Conservation (phyloP, 2,329 filamentous ascomycete species). For the Paecilomyces fulvus region DNA sequence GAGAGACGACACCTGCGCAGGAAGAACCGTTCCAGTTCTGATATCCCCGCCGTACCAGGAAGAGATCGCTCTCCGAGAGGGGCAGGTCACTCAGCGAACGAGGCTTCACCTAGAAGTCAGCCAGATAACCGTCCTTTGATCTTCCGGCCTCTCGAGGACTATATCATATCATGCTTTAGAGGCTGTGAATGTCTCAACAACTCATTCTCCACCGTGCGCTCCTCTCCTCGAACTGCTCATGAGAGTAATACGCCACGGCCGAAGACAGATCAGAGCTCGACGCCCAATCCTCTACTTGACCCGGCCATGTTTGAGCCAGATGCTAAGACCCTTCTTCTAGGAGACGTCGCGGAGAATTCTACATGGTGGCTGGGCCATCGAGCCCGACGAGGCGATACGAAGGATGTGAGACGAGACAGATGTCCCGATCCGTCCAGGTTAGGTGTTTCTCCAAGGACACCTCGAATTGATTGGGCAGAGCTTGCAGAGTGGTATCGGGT, state of each 20-base stretch:
- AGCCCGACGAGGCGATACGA: constrained; percentile 23
- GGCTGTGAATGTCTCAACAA: constrained; percentile 65
- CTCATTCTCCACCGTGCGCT: constrained; percentile 57
- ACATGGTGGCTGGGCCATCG: constrained; percentile 69
- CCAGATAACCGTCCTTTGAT: constrained; percentile 40
- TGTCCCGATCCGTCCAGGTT: constrained; percentile 18
- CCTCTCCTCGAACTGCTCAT: constrained; percentile 34
- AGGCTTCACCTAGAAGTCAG: constrained; percentile 29
- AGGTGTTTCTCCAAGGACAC: constrained; percentile 51
- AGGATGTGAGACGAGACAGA: constrained; percentile 25
- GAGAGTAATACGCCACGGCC: constrained; percentile 34
- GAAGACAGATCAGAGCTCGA: constrained; percentile 21
- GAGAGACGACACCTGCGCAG: constrained; percentile 13
- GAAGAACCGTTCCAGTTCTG: constrained; percentile 21
- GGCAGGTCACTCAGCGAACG: constrained; percentile 9
- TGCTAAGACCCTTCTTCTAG: constrained; percentile 64
- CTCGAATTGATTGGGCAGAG: constrained; percentile 66
- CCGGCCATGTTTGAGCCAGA: constrained; percentile 55
- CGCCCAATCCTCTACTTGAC: constrained; percentile 19
- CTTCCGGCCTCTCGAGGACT: constrained; percentile 71
- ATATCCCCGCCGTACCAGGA: constrained; percentile 17
- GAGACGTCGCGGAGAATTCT: constrained; percentile 72
- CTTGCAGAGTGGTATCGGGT: constrained; percentile 66
- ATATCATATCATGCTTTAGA: constrained; percentile 60
- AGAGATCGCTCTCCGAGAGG: constrained; percentile 12